Conservation (phyloP, 805 yeast species). For the Suhomyces emberorum region DNA sequence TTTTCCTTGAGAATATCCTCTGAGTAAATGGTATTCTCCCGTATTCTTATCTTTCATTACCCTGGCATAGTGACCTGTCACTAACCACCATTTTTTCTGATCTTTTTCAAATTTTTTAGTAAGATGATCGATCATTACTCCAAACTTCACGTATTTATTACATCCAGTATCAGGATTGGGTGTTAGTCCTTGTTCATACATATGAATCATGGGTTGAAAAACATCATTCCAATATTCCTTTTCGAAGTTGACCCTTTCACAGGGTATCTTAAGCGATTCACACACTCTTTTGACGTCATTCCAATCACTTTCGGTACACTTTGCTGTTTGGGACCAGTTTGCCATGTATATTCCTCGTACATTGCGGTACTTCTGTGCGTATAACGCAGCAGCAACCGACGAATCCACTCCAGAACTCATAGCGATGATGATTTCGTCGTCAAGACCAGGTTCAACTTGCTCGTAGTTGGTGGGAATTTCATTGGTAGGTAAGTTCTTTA, state of each 20-base stretch:
- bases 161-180: slow-evolving; percentile 96
- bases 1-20: slow-evolving; percentile 58
- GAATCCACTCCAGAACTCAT: slow-evolving; percentile 98
- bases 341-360: slow-evolving; percentile 90
- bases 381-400: slow-evolving; percentile 76
- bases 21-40: slow-evolving; percentile 44
- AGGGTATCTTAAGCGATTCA: slow-evolving; percentile 56
- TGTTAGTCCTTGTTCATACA: slow-evolving; percentile 69
- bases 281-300: slow-evolving; percentile 71
- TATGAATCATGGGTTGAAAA: slow-evolving; percentile 84
- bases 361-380: slow-evolving; percentile 50
- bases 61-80: slow-evolving; percentile 81
- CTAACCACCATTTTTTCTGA: slow-evolving; percentile 67
- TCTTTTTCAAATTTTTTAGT: slow-evolving; percentile 24
- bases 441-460: slow-evolving; percentile 44
- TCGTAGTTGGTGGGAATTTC: slow-evolving; percentile 12
- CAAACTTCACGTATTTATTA: slow-evolving; percentile 83
- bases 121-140: slow-evolving; percentile 62
- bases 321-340: slow-evolving; percentile 72
- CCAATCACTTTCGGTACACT: slow-evolving; percentile 88
- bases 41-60: slow-evolving; percentile 35
- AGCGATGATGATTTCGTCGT: slow-evolving; percentile 74
- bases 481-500: background rate
- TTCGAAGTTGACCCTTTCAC: slow-evolving; percentile 80
- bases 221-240: slow-evolving; percentile 91